Conservation (phyloP, 2,329 filamentous ascomycete species). For the Hymenoscyphus albidus region DNA sequence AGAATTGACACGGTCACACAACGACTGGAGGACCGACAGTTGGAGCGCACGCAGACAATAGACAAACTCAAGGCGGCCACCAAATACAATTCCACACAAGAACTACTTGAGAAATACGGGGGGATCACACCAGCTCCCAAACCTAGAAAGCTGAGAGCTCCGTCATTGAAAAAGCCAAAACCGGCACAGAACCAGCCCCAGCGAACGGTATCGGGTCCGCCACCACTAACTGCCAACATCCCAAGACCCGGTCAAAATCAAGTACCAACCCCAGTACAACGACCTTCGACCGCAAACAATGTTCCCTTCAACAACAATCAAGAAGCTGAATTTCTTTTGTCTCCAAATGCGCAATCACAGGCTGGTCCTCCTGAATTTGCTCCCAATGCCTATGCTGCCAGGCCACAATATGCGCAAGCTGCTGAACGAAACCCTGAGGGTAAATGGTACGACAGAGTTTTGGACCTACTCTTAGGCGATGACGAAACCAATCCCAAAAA, state of each 20-base stretch:
- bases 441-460: constrained; percentile 91
- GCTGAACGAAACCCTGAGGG: constrained; percentile 35
- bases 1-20: constrained; percentile 67
- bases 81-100: constrained; percentile 90
- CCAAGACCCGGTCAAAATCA: constrained; percentile 38
- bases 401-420: constrained; percentile 32
- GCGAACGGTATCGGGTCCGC: constrained; percentile 52
- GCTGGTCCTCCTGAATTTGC: constrained; percentile 59
- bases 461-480: constrained; percentile 89
- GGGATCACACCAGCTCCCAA: constrained; percentile 41
- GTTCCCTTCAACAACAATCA: constrained; percentile 18
- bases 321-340: constrained; percentile 15
- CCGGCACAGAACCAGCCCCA: constrained; percentile 28
- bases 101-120: constrained; percentile 92
- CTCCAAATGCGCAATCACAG: constrained; percentile 25
- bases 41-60: constrained; percentile 81
- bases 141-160: constrained; percentile 23
- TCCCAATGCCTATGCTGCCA: constrained; percentile 60
- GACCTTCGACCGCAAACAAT: constrained; percentile 23
- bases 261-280: constrained; percentile 19
- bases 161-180: constrained; percentile 18
- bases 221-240: constrained; percentile 61
- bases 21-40: constrained; percentile 69
- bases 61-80: constrained; percentile 92
- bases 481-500: constrained; percentile 93